Base-by-base conservation (phyloP, 441 rosid genomes). In the Kokia cookei region DNA sequence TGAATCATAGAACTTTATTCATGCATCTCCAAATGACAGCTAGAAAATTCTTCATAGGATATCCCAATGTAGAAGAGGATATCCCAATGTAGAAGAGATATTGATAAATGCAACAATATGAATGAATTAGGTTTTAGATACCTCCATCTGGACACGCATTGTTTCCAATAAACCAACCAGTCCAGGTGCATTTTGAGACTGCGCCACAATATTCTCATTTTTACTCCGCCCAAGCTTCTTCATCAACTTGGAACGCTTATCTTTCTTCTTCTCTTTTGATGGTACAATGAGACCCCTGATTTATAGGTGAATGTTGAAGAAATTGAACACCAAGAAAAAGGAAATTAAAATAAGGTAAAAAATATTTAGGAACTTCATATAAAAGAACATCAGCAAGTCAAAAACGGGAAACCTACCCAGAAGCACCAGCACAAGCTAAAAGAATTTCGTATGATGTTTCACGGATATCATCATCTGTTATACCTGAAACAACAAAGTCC, bases 131-230 rank as follows among this genome's bases (percentile, higher is more conserved):
- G 13, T 26, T 19, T n/a, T 42, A 71, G 32, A 74, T 82, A 96
- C 99, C 99, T 96, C 98, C 98, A 96, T 88, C 77, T 93, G 99
- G 54, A 89, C 93, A 74, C 96, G 93, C 97, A 96, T 89, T 70
- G 86, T 86, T 83, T 96, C 99, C 80, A 94, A 79, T 79, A 96
- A 86, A 77, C 92, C 85, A 83, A 86, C 93, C 86, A 96, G 79
- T 76, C 98, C 97, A 48, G 93, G 78, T 42, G 90, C 84, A 79
- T 76, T 86, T 69, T 87, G 89, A 57, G 98, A 87, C 78, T 91
- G 92, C 27, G 79, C 45, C 74, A 80, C 79, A 65, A 80, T 72
- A 78, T 77, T 88, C 78, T 85, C 98, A 82, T 82, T 94, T 90
- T 78, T 89, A 84, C 92, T 91, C 75, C 93, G 93, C 65, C 97